Evolutionary conservation across 495 filamentous ascomycete genomes (phyloP).

Genomic region (Daldinia concentrica): DNA sequence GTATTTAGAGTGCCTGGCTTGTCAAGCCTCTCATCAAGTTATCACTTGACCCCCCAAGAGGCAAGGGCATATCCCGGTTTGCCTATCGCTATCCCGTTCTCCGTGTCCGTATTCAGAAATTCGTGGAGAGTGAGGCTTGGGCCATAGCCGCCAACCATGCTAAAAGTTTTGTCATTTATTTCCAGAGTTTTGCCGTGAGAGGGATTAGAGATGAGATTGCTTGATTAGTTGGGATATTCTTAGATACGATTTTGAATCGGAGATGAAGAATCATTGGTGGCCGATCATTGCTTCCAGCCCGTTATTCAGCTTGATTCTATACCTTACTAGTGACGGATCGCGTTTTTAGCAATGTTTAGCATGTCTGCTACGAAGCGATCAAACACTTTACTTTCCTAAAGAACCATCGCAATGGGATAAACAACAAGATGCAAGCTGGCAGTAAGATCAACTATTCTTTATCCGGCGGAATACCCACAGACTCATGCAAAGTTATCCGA

Average conservation of each 20-base stretch:
- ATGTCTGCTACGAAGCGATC: neutral
- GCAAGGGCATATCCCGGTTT: constrained; percentile 26
- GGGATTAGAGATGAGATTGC: constrained; percentile 21
- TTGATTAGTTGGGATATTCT: constrained; percentile 31
- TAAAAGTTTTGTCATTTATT: constrained; percentile 17
- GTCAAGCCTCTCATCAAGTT: constrained; percentile 16
- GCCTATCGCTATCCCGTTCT: constrained; percentile 21
- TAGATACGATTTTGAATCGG: constrained; percentile 23
- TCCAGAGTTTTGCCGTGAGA: neutral
- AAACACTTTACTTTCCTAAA: neutral
- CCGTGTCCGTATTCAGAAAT: constrained; percentile 41
- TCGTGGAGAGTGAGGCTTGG: constrained; percentile 32
- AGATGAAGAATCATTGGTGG: constrained; percentile 26
- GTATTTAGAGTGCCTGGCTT: constrained; percentile 1
- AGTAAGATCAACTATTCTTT: constrained; percentile 37
- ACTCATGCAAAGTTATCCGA: constrained; percentile 42
- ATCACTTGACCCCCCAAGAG: constrained; percentile 41
- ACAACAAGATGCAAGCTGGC: constrained; percentile 23
- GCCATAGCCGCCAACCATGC: constrained; percentile 25
- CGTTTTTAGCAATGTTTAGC: neutral
- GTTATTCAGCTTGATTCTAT: constrained; percentile 16
- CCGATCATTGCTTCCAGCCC: constrained; percentile 29
- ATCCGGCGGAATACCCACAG: constrained; percentile 43
- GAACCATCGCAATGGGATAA: constrained; percentile 24
- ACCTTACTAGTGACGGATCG: neutral